Base-by-base conservation (phyloP, 1,139 yeast species). In the Taphrina populina region DNA sequence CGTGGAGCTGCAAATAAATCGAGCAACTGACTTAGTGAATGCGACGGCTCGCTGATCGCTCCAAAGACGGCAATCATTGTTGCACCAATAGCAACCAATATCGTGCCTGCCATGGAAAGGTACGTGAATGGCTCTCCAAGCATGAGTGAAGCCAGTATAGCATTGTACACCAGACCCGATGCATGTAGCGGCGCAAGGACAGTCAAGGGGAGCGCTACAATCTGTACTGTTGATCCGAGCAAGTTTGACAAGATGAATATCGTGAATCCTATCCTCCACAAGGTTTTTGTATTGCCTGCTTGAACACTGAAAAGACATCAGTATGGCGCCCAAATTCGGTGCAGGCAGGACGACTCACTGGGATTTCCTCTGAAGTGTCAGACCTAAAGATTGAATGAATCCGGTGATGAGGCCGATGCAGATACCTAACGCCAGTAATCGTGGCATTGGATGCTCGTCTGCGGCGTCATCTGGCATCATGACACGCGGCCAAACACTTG, bases 101-200 rank as follows among this genome's bases (percentile, higher is more conserved):
- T 65, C 0, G 96, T 87, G 1, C 95, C 95, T 7, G 49, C 52
- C 52, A 32, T 36, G 10, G 52, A 40, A 13, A 33, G 46, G 27
- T 39, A 37, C n/a, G 51, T 82, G 67, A 86, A 84, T 0, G 74
- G 73, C 66, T 88, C 96, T 13, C 82, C 76, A 8, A 88, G 77
- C 17, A 88, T 68, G 23, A 86, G 62, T 23, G 84, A 67, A 49
- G 95, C 86, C 63, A 88, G 84, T 7, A 86, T 69, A 1, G 94
- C 81, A 69, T 88, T 88, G 73, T 88, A 88, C 2, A 88, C 90
- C 32, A 88, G 75, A 0, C 96, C 95, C 13, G 84, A 81, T 29
- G 95, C 88, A 68, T 88, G 96, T 51, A 88, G 70, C 0, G 96
- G 95, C 32, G 90, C 82, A 57, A 88, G 69, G 2, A 88, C 77